Conservation (phyloP, 208 protist genomes). For the Trypanosoma scelopori region DNA sequence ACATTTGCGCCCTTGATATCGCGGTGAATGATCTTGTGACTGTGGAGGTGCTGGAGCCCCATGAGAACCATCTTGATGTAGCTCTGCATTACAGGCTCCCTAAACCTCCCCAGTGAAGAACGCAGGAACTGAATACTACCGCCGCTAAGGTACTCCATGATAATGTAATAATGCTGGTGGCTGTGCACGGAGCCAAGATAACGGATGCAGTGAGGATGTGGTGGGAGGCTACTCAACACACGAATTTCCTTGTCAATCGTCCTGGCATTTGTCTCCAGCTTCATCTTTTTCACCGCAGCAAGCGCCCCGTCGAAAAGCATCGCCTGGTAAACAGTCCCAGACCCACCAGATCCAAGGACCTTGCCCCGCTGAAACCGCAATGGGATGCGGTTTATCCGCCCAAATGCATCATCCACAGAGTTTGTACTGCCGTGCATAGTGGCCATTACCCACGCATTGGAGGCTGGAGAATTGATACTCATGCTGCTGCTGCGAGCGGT, state of each 20-base stretch:
- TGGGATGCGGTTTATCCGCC: constrained; percentile 24
- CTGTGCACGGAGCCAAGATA: constrained; percentile 73
- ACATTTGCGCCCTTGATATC: constrained; percentile 93
- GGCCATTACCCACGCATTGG: background rate
- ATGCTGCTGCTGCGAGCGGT: constrained; percentile 4
- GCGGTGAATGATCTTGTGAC: constrained; percentile 80
- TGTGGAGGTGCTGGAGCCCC: constrained; percentile 73
- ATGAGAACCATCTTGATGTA: constrained; percentile 76
- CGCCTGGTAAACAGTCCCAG: constrained; percentile 75
- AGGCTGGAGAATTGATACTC: background rate
- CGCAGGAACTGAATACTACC: constrained; percentile 75
- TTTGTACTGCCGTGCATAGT: background rate
- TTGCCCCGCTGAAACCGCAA: constrained; percentile 62
- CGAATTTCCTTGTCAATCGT: constrained; percentile 71
- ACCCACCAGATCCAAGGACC: constrained; percentile 67
- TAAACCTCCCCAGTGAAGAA: constrained; percentile 53
- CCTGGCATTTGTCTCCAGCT: constrained; percentile 53
- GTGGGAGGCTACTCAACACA: constrained; percentile 65
- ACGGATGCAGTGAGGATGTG: constrained; percentile 74
- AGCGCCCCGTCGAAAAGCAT: constrained; percentile 64
- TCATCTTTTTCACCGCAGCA: constrained; percentile 76
- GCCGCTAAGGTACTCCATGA: constrained; percentile 88
- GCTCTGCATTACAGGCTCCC: constrained; percentile 68
- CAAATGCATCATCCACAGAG: constrained; percentile 12
- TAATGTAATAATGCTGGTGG: constrained; percentile 71